These are phyloP conservation scores for Zymoseptoria pseudotritici DNA, from an alignment of 2,329 filamentous ascomycete genomes.

Conservation along the genomic window DNA sequence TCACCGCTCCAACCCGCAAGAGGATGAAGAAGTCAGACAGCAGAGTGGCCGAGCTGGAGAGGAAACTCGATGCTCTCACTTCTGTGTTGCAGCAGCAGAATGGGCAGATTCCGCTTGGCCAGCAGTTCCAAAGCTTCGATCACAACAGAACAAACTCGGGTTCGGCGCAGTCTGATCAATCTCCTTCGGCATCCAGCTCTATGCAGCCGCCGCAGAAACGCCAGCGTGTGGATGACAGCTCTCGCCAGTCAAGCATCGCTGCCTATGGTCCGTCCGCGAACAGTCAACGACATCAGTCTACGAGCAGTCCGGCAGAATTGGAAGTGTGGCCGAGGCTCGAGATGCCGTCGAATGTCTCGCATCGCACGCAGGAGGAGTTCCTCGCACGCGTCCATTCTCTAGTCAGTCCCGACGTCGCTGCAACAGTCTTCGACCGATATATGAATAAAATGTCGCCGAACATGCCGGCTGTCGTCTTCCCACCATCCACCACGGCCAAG, in stretches of 20 bases:
- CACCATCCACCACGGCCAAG: conserved; percentile 46
- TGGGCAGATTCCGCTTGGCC: conserved; percentile 8
- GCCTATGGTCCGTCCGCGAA: background rate
- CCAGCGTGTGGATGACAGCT: conserved; percentile 16
- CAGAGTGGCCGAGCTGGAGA: conserved; percentile 81
- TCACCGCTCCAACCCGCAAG: conserved; percentile 69
- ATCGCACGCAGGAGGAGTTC: conserved; percentile 24
- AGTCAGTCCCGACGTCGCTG: conserved; percentile 45
- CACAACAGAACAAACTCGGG: conserved; percentile 6
- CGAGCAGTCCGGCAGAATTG: background rate
- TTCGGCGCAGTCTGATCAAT: background rate
- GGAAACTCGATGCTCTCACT: conserved; percentile 83
- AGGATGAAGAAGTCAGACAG: conserved; percentile 88
- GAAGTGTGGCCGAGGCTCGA: background rate
- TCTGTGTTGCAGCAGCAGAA: conserved; percentile 62
- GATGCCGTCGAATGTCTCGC: conserved; percentile 9
- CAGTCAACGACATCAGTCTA: background rate
- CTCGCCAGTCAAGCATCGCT: conserved; percentile 1
- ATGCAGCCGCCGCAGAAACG: conserved; percentile 22
- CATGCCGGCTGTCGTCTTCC: conserved; percentile 53
- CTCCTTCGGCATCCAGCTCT: conserved; percentile 1
- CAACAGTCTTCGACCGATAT: conserved; percentile 52
- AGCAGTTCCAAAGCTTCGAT: conserved; percentile 9
- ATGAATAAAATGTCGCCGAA: conserved; percentile 47
- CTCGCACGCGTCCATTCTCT: conserved; percentile 36